Base-by-base conservation (phyloP, 805 yeast genomes). In the Diddensiella santjacobensis region DNA sequence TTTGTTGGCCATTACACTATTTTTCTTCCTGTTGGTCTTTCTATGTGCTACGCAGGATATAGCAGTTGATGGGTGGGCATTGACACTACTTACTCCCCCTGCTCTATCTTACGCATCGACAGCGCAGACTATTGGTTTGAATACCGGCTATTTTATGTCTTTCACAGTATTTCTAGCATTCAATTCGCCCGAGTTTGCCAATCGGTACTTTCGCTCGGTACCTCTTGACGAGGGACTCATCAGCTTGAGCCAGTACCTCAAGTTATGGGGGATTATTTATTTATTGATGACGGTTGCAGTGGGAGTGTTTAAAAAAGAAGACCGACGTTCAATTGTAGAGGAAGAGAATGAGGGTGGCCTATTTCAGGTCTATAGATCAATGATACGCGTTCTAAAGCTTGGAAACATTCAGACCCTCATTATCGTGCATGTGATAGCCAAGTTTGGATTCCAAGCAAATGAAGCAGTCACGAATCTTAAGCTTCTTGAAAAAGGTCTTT, bases 51-150 rank as follows among this genome's bases (percentile, higher is more conserved):
- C 99, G 0, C 99, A 93, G 66, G 99, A 93, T 64, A 93, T 93
- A 48, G 98, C 99, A 0, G 99, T 93, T 19, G 99, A 93, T 69
- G 98, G 99, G 8, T 93, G 99, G 99, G 97, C 98, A 0, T 70
- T 93, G 60, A 93, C 96, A 1, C 80, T 91, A 35, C 71, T 93
- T 45, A 80, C 90, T 15, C 81, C 81, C 22, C 79, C 78, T 22
- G 84, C 95, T 11, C 72, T 93, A 52, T 82, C 95, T 15, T 93
- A 81, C 70, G 98, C 99, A 0, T 87, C 96, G 3, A 93, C 99
- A 0, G 99, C 99, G 0, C 99, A 93, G 67, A 93, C 99, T 0
- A 80, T 93, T 40, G 99, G 99, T 0, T 74, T 93, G 52, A 93
- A 93, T 68, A 76, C 91, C 2, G 99, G 99, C 19, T 93, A 91